Conservation (phyloP, 2,329 filamentous ascomycete genomes). For the Pseudogymnoascus destructans region DNA sequence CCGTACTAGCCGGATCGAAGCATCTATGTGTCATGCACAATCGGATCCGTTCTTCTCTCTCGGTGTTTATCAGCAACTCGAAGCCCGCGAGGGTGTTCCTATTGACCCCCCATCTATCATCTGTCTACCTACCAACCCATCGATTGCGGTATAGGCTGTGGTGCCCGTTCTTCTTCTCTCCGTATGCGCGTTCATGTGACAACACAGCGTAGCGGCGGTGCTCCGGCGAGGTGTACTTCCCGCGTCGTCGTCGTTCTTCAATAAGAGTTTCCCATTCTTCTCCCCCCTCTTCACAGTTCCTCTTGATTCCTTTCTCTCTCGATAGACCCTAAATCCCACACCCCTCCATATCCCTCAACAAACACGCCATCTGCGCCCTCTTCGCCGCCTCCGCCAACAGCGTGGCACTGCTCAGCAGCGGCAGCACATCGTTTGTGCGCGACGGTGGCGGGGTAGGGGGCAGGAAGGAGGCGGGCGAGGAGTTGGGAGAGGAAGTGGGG, state of each 20-base stretch:
- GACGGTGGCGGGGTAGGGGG: not conserved
- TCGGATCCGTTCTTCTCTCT: not conserved
- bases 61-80: not conserved
- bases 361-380: conserved; percentile 75
- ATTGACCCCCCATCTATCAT: not conserved
- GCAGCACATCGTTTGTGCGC: conserved; percentile 36
- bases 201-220: not conserved
- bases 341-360: conserved; percentile 73
- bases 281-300: conserved; percentile 19
- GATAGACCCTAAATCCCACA: not conserved
- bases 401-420: conserved; percentile 68
- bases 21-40: no score
- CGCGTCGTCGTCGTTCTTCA: no score
- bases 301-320: not conserved
- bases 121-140: not conserved
- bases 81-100: not conserved
- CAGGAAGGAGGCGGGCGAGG: not conserved
- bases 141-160: not conserved
- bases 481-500: not conserved
- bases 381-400: conserved; percentile 88
- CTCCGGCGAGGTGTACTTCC: no score
- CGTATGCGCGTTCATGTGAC: no score
- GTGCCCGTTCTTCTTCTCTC: not conserved
- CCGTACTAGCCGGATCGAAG: no score
- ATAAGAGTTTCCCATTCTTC: not conserved